Evolutionary conservation across 306 rosid genomes (phyloP), one percentile per base, ranked within the genome.

Genomic region (Quercus bicolor): DNA sequence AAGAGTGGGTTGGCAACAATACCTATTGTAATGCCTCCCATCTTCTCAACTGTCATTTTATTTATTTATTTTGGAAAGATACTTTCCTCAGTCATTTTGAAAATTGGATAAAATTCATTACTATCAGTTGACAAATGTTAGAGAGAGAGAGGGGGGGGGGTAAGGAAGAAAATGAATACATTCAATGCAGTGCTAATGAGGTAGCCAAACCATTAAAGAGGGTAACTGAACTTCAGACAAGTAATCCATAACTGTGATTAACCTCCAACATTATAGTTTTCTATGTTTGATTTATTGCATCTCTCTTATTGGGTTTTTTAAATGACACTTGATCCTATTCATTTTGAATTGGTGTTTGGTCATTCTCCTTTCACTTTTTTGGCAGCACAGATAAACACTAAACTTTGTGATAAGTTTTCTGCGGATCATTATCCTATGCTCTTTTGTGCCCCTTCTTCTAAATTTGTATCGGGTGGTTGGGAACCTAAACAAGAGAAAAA

Each of bases 381-480:
- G 98, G 89, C 94, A 92, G 98, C 89, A 91, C 99, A 95, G 99
- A 89, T 93, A 80, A 95, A 95, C 85, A 86, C 87, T 75, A 86
- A 90, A 79, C 98, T 95, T 65, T 95, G 96, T 73, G 98, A 95
- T 91, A 91, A 88, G 73, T 90, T 91, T 81, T 91, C 98, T 76
- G 92, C 91, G 70, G 74, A 89, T 79, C 98, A 91, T 83, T 95
- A 87, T 85, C 99, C 99, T 77, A 88, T 93, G 97, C 98, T 95
- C 75, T 86, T 93, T 55, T 95, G 99, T 97, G 98, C 92, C 23
- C 81, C 85, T 84, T 97, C 98, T 77, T 75, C 91, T 74, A 91
- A 93, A 80, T 93, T 93, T 87, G 93, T 91, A 66, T 88, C 88
- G 51, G 82, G 91, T 80, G 76, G 89, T 80, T 91, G 91, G 98